phyloP scores from a whole-genome alignment of 1,139 yeast species.

The Candida pseudocylindracea region DNA sequence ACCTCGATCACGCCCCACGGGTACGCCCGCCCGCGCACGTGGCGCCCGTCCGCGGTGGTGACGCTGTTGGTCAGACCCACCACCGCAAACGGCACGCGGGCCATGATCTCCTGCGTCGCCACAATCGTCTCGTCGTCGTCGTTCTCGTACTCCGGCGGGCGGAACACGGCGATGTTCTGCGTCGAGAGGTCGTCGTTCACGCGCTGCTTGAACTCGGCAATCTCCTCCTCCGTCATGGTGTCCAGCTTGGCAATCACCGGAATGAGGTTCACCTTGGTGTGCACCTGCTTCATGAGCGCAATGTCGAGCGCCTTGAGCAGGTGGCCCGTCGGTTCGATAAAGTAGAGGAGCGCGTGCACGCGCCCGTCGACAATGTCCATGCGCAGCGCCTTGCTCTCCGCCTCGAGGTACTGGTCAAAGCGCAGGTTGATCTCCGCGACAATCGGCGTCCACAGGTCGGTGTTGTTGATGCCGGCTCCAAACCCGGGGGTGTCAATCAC shows the following conservation, averaged over 20 bases:
- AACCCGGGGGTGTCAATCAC: conserved; percentile 88
- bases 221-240: conserved; percentile 77
- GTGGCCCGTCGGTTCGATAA: conserved; percentile 96
- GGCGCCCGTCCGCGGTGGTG: conserved; percentile 50
- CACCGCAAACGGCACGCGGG: conserved; percentile 77
- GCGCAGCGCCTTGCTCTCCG: conserved; percentile 74
- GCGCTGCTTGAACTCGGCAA: conserved; percentile 46
- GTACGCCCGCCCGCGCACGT: conserved; percentile 79
- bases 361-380: conserved; percentile 52
- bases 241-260: conserved; percentile 94
- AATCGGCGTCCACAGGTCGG: conserved; percentile 84
- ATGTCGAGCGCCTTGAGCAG: conserved; percentile 77
- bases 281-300: conserved; percentile 71
- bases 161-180: conserved; percentile 60
- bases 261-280: conserved; percentile 78
- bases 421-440: conserved; percentile 75
- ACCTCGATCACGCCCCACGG: conserved; percentile 98
- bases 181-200: conserved; percentile 55
- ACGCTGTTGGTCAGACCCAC: conserved; percentile 77
- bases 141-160: conserved; percentile 23
- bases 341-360: conserved; percentile 71
- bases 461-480: conserved; percentile 78
- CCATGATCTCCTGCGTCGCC: conserved; percentile 44
- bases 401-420: conserved; percentile 74
- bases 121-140: conserved; percentile 72